These are phyloP conservation scores for Populus simonii DNA, from an alignment of 345 rosid species.

Conservation along the genomic window DNA sequence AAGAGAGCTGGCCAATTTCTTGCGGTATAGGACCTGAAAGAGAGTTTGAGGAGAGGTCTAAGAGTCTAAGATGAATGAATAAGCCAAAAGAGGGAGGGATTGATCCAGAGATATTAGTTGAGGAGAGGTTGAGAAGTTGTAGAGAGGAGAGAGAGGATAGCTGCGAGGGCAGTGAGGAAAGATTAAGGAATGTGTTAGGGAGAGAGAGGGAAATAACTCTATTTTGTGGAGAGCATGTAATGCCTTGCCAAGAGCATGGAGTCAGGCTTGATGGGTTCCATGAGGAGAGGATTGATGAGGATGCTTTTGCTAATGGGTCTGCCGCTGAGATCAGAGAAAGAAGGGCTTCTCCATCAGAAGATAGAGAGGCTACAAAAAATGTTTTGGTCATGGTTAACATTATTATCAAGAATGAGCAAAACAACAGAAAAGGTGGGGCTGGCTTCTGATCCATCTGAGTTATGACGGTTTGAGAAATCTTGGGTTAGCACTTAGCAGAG, in stretches of 20 bases:
- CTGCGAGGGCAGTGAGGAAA: constrained; percentile 63
- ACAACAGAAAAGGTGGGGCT: constrained; percentile 19
- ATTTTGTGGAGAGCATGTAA: constrained; percentile 77
- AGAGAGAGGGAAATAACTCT: constrained; percentile 81
- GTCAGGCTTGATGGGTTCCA: constrained; percentile 74
- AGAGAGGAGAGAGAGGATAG: constrained; percentile 78
- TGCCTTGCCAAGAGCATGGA: constrained; percentile 92
- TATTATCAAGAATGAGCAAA: constrained; percentile 27
- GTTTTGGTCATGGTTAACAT: constrained; percentile 32
- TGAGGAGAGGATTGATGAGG: constrained; percentile 58
- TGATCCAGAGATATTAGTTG: constrained; percentile 77
- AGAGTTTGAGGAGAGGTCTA: constrained; percentile 93
- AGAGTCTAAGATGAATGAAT: constrained; percentile 61
- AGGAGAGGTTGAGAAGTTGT: constrained; percentile 87
- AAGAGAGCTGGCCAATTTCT: constrained; percentile 67
- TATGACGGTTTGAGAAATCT: constrained; percentile 7
- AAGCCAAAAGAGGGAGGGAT: constrained; percentile 79
- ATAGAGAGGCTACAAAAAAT: constrained; percentile 40
- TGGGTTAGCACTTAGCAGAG: constrained; percentile 1
- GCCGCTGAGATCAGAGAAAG: constrained; percentile 56
- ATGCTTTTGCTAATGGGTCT: constrained; percentile 40
- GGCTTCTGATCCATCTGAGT: constrained; percentile 39
- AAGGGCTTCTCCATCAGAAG: constrained; percentile 80
- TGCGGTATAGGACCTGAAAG: constrained; percentile 68
- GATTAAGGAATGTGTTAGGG: constrained; percentile 77